Base-by-base conservation (phyloP, 192 early-diverging fungal genomes). In the Mortierella alpina region DNA sequence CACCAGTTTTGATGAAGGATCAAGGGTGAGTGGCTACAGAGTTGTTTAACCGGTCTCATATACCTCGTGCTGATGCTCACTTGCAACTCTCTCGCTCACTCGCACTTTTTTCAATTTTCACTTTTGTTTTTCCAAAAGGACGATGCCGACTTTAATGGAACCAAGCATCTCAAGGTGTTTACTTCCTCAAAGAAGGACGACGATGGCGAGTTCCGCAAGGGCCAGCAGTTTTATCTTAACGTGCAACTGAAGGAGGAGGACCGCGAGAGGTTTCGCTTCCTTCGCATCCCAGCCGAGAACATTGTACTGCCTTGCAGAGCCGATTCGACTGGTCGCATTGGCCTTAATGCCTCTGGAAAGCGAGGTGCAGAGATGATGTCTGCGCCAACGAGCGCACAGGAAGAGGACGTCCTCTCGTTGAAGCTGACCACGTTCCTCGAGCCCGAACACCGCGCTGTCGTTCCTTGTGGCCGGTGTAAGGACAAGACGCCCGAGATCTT, bases 111-210 rank as follows among this genome's bases (percentile, higher is more conserved):
- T 13, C n/a, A n/a, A 41, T 47, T 5, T 61, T n/a, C n/a, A n/a
- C n/a, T n/a, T n/a, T n/a, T n/a, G n/a, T n/a, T n/a, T 14, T 39
- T 10, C 4, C 51, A 7, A 11, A 18, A 79, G 63, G 68, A 79
- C 17, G 75, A 66, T 17, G 57, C 20, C 40, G 75, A 72, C 6
- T 79, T 67, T 40, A 49, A 41, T 13, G 70, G 70, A 23, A 66
- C 70, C 18, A 80, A 80, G 60, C 59, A 59, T 14, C 66, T 80
- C 47, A 80, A 80, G n/a, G 77, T 80, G 20, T 80, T 80, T 46
- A 80, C 77, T 13, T 80, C 77, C 2, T 80, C 77, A 70, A 80
- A 80, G 60, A 80, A 80, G 60, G 77, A 80, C 20, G 76, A 79
- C n/a, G 70, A 80, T 47, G 77, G 77, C 31, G 77, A 80, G 70